These are phyloP conservation scores for Cavenderia fasciculata DNA, from an alignment of 78 protist genomes.

Conservation along the genomic window DNA sequence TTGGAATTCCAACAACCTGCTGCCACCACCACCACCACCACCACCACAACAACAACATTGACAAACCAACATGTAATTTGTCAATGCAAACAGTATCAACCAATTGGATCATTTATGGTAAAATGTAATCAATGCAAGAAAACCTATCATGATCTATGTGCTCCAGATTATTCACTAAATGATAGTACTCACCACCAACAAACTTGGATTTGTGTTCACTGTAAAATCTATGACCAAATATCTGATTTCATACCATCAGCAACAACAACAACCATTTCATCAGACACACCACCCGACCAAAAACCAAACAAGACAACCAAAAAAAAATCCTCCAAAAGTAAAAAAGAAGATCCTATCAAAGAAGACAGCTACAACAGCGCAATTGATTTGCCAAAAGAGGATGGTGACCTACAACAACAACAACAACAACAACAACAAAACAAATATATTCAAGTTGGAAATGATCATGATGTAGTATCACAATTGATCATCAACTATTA, in stretches of 20 bases:
- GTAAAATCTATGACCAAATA: constrained; percentile 34
- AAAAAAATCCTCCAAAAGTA: not conserved
- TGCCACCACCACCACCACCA: not conserved
- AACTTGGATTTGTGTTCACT: constrained; percentile 41
- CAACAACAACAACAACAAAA: not conserved
- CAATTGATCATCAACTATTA: constrained; percentile 57
- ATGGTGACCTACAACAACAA: not conserved
- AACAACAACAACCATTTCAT: constrained; percentile 1
- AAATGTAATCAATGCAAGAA: constrained; percentile 28
- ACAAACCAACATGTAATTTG: not conserved
- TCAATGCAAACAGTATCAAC: constrained; percentile 16
- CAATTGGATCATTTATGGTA: constrained; percentile 16
- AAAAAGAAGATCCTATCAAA: not conserved
- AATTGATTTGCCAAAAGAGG: no score
- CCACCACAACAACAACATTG: not conserved
- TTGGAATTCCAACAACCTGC: not conserved
- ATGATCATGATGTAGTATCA: constrained; percentile 23
- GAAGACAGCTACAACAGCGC: not conserved
- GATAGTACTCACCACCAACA: not conserved
- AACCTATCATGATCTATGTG: constrained; percentile 36
- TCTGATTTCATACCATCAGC: not conserved
- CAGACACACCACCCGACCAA: not conserved
- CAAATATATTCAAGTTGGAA: not conserved
- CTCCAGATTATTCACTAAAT: not conserved
- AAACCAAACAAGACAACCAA: not conserved